These are phyloP conservation scores for Hanseniaspora uvarum DNA, from an alignment of 1,139 yeast genomes.

Conservation along the genomic window DNA sequence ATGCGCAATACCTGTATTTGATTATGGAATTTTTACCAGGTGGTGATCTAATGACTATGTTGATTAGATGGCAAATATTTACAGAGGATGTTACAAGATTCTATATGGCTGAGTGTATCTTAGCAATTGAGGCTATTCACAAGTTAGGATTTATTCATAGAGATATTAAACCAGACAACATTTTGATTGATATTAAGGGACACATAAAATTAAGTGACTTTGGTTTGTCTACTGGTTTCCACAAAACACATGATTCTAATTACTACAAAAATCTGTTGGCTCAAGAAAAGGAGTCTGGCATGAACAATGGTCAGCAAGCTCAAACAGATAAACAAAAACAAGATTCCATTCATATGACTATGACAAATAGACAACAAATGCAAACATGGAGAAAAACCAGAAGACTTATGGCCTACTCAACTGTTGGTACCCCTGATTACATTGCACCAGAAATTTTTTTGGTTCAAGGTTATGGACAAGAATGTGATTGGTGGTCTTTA, in stretches of 20 bases:
- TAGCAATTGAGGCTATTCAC: conserved; percentile 75
- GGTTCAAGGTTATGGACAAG: conserved; percentile 97
- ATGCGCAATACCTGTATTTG: conserved; percentile 59
- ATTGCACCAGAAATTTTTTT: conserved; percentile 96
- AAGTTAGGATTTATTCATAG: conserved; percentile 71
- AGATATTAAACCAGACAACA: conserved; percentile 76
- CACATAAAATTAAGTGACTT: conserved; percentile 71
- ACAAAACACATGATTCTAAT: conserved; percentile 72
- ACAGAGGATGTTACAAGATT: conserved; percentile 77
- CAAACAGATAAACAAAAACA: conserved; percentile 70
- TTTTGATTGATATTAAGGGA: conserved; percentile 67
- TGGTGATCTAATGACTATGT: conserved; percentile 80
- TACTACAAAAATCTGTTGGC: conserved; percentile 64
- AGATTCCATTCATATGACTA: conserved; percentile 88
- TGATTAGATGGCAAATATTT: conserved; percentile 76
- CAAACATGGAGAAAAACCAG: conserved; percentile 98
- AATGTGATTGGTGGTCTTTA: conserved; percentile 99
- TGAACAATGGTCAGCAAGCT: not conserved
- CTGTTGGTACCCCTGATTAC: conserved; percentile 98
- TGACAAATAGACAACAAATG: conserved; percentile 93
- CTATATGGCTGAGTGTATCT: conserved; percentile 78
- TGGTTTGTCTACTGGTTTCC: conserved; percentile 79
- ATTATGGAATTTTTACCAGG: conserved; percentile 83
- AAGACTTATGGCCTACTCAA: conserved; percentile 93
- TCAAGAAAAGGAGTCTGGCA: conserved; percentile 35